These are phyloP conservation scores for Aspergillus floridensis DNA, from an alignment of 2,329 filamentous ascomycete species.

Conservation along the genomic window DNA sequence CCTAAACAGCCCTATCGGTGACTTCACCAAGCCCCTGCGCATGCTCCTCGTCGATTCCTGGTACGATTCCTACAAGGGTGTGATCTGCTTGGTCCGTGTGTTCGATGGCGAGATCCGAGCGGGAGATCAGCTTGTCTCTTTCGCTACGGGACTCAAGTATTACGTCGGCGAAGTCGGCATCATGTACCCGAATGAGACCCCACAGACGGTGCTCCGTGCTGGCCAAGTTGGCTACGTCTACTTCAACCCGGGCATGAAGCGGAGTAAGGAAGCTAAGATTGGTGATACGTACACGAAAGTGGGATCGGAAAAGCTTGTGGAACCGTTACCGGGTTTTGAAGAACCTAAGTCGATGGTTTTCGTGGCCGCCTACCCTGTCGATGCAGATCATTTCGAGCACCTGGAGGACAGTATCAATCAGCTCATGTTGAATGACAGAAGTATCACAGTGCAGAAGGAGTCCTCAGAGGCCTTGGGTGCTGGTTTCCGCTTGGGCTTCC, in stretches of 20 bases:
- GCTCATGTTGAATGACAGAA: constrained; percentile 89
- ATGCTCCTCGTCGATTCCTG: constrained; percentile 94
- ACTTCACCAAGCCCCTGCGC: constrained; percentile 68
- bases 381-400: constrained; percentile 81
- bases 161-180: constrained; percentile 95
- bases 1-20: constrained; percentile 61
- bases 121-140: constrained; percentile 81
- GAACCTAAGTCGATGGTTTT: constrained; percentile 99
- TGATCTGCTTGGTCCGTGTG: constrained; percentile 83
- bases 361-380: constrained; percentile 91
- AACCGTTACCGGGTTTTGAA: constrained; percentile 86
- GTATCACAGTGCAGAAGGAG: constrained; percentile 90
- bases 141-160: constrained; percentile 86
- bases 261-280: constrained; percentile 89
- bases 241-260: constrained; percentile 99
- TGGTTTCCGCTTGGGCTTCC: constrained; percentile 89
- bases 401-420: constrained; percentile 93
- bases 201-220: constrained; percentile 75
- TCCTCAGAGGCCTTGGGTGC: constrained; percentile 90
- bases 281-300: constrained; percentile 91
- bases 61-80: constrained; percentile 95
- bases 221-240: constrained; percentile 95
- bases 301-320: constrained; percentile 70
- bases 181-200: constrained; percentile 84
- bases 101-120: constrained; percentile 83